A percentile compares a stretch with the other conserved stretches of the same genome.
These are phyloP conservation scores for Cronartium quercuum DNA, from an alignment of 1,284 basidiomycete genomes.

Conservation along the genomic window DNA sequence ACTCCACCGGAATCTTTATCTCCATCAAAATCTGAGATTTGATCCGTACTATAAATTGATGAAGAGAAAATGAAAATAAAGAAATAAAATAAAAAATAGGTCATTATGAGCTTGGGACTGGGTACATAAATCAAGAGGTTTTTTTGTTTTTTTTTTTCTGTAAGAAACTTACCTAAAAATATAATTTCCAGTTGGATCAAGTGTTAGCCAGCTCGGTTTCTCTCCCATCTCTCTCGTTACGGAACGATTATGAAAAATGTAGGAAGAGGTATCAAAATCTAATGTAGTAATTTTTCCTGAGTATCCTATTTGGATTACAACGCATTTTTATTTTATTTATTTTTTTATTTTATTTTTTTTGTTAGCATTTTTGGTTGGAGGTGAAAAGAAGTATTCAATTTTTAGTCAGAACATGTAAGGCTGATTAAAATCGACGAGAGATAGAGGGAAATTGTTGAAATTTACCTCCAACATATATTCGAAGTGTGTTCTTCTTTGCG, in stretches of 20 bases:
- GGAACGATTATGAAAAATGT: neutral
- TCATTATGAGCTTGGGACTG: no score
- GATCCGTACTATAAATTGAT: neutral
- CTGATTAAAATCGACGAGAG: no score
- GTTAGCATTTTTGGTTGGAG: no score
- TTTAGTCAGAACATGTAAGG: no score
- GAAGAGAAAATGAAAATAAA: no score
- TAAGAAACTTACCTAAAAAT: neutral
- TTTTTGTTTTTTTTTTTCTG: no score
- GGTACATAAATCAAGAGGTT: no score
- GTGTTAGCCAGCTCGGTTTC: neutral
- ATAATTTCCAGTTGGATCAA: neutral
- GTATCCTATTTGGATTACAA: neutral
- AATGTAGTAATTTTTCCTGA: neutral
- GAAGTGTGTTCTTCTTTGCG: neutral
- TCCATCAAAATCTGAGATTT: neutral
- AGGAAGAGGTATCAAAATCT: neutral
- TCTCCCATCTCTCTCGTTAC: neutral
- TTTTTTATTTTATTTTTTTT: no score
- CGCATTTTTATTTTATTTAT: no score
- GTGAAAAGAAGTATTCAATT: no score
- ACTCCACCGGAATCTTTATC: neutral
- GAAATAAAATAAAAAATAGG: no score
- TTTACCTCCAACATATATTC: neutral
- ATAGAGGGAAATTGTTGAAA: neutral